These are phyloP conservation scores for Phlyctochytrium planicorne DNA, from an alignment of 192 early-diverging fungal genomes.

Conservation along the genomic window DNA sequence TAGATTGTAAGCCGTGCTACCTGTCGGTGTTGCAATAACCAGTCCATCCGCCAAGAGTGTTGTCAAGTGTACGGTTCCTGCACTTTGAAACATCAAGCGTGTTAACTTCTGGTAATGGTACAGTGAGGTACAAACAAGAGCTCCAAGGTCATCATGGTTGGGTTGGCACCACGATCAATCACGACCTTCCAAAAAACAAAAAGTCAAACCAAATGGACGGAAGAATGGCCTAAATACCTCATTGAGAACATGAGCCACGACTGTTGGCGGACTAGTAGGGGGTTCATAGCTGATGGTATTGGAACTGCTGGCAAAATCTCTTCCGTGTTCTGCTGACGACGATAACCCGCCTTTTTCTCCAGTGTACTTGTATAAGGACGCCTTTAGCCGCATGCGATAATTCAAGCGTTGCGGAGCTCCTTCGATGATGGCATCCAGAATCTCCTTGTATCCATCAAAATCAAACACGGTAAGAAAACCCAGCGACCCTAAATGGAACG, in stretches of 20 bases:
- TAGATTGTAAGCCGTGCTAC: slow-evolving; percentile 59
- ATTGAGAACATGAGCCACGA: slow-evolving; percentile 85
- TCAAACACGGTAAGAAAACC: slow-evolving; percentile 94
- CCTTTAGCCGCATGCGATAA: slow-evolving; percentile 84
- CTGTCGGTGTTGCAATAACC: slow-evolving; percentile 92
- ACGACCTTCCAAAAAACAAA: slow-evolving; percentile 47
- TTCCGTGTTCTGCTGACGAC: slow-evolving; percentile 32
- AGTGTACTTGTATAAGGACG: slow-evolving; percentile 45
- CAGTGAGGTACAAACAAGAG: slow-evolving; percentile 84
- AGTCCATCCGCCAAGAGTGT: slow-evolving; percentile 97
- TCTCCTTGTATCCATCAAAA: slow-evolving; percentile 56
- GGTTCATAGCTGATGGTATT: slow-evolving; percentile 19
- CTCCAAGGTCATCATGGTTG: slow-evolving; percentile 53
- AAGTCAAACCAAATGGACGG: background rate
- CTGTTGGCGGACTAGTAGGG: slow-evolving; percentile 6
- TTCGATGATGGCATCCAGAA: slow-evolving; percentile 55
- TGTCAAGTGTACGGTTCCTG: slow-evolving; percentile 84
- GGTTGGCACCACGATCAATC: slow-evolving; percentile 68
- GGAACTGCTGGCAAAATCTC: no score
- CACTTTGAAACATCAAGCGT: slow-evolving; percentile 63
- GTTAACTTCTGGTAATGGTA: slow-evolving; percentile 81
- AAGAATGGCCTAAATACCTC: slow-evolving; percentile 49
- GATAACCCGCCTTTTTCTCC: slow-evolving; percentile 28
- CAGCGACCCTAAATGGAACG: slow-evolving; percentile 90
- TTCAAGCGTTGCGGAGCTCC: slow-evolving; percentile 74